Base-by-base conservation (phyloP, 805 yeast genomes). In the Kregervanrija fluxuum region DNA sequence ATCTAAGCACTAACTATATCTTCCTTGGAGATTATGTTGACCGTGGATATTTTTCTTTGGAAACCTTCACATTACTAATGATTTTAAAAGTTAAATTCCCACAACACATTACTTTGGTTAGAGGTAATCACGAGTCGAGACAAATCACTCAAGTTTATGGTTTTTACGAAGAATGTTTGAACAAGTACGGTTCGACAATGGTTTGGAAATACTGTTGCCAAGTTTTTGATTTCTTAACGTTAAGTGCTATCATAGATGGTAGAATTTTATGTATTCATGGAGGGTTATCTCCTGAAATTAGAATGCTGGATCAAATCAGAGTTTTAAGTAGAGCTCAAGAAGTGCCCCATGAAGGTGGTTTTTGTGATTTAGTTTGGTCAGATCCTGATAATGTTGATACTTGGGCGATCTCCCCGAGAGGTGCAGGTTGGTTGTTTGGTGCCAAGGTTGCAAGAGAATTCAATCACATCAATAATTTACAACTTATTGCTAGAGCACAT, bases 131-230 rank as follows among this genome's bases (percentile, higher is more conserved):
- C 67, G 99, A 91, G 66, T 81, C 93, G 4, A 75, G 99, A 55
- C 99, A 93, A 61, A 93, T 93, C 60, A 91, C 99, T n/a, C 97
- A 91, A 68, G 98, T 90, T 33, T 91, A 91, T 66, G 99, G 99
- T 5, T 91, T 91, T 66, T 91, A 93, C 66, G 98, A 90, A 64
- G 98, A 90, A 65, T 90, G 98, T 62, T 64, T 90, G 48, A 83
- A 88, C 45, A 90, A 90, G 64, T 90, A 90, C 62, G 97, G 97
- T 15, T 83, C 91, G 35, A 87, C 95, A 16, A 87, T 95, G 22
- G 96, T 89, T 33, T 90, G 96, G 96, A 88, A 88, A 64, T 86
- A 86, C 65, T 88, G 96, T 65, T 90, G 96, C 65, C 96, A 90
- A 64, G 96, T 90, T 40, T 89, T 90, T 67, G 97, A 90, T 65